Base-by-base conservation (phyloP, 352 stramenopile species). In the Achlya hypogyna region DNA sequence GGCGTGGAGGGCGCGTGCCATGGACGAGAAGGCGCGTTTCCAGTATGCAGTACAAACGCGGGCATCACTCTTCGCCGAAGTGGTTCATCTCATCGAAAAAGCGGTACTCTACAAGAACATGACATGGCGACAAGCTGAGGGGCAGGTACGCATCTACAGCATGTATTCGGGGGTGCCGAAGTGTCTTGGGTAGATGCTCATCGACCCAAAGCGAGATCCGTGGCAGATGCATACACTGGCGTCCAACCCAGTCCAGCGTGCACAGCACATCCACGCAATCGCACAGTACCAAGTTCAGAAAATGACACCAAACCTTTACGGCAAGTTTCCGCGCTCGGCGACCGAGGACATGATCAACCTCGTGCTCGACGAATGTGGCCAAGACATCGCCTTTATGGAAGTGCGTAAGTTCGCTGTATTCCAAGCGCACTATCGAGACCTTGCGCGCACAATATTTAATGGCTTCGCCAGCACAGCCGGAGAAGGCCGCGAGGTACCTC, bases 381-480 rank as follows among this genome's bases (percentile, higher is more conserved):
- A 65, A 8, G 59, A 58, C 47, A 65, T 65, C 56, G 18, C 42
- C n/a, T 65, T 56, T 31, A 27, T 65, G 16, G 59, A 65, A 20
- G 43, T 65, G 23, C 43, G 47, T 40, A 65, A 65, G 59, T 65
- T 56, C 28, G 59, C 29, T 3, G 18, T 65, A 16, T 51, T 65
- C 20, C 22, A 38, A n/a, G 35, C 27, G 6, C 8, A 53, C 22
- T 65, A 53, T 20, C 42, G 42, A 20, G 59, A 6, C 2, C 23
- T 65, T 8, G 59, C 59, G 12, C 6, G 4, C 23, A 27, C 18
- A 10, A 28, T 65, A 20, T 65, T 43, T 65, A 49, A 63, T 10
- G 18, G 27, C 28, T 51, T 22, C 23, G 42, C 54, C 14, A 20
- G 29, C 54, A 32, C 23, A 23, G 20, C 23, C 1, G 20, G 42